Conservation (phyloP, 495 filamentous ascomycete genomes). For the Penicillium silybi region DNA sequence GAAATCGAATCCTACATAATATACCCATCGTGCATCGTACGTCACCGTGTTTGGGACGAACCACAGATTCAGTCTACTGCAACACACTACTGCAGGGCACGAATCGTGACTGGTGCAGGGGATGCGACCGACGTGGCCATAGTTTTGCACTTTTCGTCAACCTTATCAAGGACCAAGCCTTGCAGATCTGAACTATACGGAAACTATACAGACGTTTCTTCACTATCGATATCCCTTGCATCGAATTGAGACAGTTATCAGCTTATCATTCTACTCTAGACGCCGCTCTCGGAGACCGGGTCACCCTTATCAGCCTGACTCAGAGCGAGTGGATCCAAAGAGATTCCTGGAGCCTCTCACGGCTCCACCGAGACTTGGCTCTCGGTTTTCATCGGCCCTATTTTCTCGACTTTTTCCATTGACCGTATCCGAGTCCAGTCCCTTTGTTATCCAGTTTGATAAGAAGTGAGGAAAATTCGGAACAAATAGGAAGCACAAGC, state of each 20-base stretch:
- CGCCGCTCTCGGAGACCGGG: conserved; percentile 5
- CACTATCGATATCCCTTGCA: no score
- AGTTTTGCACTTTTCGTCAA: neutral
- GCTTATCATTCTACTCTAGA: neutral
- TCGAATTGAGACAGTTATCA: no score
- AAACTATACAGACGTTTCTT: no score
- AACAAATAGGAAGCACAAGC: neutral
- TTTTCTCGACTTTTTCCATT: neutral
- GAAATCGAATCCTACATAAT: neutral
- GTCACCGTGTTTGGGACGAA: neutral
- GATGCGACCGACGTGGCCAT: neutral
- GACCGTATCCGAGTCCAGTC: no score
- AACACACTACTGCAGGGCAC: neutral
- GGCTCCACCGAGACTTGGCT: conserved; percentile 2
- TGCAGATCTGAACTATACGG: neutral
- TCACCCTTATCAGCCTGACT: conserved; percentile 2
- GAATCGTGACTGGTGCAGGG: neutral
- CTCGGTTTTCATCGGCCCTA: conserved; percentile 17
- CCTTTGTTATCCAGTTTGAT: no score
- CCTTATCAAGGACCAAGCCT: neutral
- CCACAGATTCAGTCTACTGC: no score
- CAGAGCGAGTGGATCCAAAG: neutral
- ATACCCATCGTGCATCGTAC: neutral
- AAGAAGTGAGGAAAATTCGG: no score
- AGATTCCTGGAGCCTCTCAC: neutral